phyloP scores from a whole-genome alignment of 1,284 basidiomycete species.

The Ceratorhiza oryzae-sativae region DNA sequence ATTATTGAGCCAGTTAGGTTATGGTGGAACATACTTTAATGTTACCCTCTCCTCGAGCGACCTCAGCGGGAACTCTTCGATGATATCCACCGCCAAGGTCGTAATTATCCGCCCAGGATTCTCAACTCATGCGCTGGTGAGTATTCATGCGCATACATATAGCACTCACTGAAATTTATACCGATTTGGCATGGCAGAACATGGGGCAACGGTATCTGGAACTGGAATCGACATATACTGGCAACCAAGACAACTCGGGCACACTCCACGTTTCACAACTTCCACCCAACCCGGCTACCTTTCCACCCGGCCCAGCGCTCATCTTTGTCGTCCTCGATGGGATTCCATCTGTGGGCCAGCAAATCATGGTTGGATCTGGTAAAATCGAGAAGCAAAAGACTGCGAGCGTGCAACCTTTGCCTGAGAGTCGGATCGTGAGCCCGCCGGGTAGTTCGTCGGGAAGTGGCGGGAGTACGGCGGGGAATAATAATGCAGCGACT shows the following conservation, averaged over 20 bases:
- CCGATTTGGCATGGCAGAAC: slow-evolving; percentile 57
- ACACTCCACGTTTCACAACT: slow-evolving; percentile 79
- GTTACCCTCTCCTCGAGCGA: slow-evolving; percentile 59
- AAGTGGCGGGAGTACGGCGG: slow-evolving; percentile 32
- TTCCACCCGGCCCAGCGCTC: slow-evolving; percentile 86
- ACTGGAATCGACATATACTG: slow-evolving; percentile 63
- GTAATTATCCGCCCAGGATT: slow-evolving; percentile 86
- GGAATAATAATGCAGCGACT: neutral
- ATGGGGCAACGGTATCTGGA: slow-evolving; percentile 85
- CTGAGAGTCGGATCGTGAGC: slow-evolving; percentile 54
- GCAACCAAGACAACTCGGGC: slow-evolving; percentile 72
- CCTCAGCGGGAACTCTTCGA: slow-evolving; percentile 72
- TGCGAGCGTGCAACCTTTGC: slow-evolving; percentile 58
- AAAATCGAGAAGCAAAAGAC: slow-evolving; percentile 72
- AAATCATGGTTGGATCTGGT: slow-evolving; percentile 81
- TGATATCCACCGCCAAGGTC: slow-evolving; percentile 77
- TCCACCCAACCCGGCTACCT: slow-evolving; percentile 81
- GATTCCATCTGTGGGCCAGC: slow-evolving; percentile 79
- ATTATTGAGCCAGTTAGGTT: slow-evolving; percentile 74
- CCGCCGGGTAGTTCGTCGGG: slow-evolving; percentile 54
- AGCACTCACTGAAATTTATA: neutral
- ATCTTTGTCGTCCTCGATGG: slow-evolving; percentile 83
- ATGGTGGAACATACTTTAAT: slow-evolving; percentile 84
- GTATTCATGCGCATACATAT: slow-evolving; percentile 43
- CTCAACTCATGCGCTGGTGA: slow-evolving; percentile 83